Percentiles rank a stretch among this genome's conserved stretches.
Conservation (phyloP, 331 rosid genomes). For the Saraca asoca region DNA sequence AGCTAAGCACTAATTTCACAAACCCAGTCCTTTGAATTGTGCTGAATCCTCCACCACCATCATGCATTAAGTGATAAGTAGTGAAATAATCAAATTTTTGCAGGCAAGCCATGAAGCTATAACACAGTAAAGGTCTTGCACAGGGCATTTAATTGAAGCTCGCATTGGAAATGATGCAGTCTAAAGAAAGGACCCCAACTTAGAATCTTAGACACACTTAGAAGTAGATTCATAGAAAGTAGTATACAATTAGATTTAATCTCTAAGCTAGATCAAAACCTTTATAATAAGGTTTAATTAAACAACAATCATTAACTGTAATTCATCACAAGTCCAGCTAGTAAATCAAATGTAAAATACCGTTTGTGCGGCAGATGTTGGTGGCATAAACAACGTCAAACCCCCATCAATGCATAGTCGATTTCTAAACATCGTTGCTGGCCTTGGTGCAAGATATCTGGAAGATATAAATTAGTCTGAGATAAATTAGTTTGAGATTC, state of each 20-base stretch:
- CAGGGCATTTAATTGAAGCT: constrained; percentile 8
- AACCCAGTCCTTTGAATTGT: constrained; percentile 19
- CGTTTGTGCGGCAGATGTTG: constrained; percentile 86
- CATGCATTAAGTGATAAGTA: neutral
- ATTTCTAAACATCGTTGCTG: constrained; percentile 81
- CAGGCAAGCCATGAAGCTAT: constrained; percentile 7
- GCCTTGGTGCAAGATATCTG: constrained; percentile 95
- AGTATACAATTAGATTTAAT: neutral
- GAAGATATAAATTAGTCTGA: constrained; percentile 32
- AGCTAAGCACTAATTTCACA: neutral
- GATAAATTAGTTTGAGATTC: constrained; percentile 22
- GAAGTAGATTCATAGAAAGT: neutral
- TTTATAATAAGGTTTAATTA: constrained; percentile 7
- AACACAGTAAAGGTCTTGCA: neutral
- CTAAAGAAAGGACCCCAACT: constrained; percentile 1
- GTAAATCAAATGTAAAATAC: constrained; percentile 46
- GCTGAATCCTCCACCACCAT: neutral
- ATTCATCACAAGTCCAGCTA: neutral
- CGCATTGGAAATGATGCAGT: constrained; percentile 15
- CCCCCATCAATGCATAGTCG: constrained; percentile 96
- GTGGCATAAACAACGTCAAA: constrained; percentile 94
- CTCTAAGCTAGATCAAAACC: no score
- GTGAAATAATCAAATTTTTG: constrained; percentile 11
- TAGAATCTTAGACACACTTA: neutral
- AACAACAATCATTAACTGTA: constrained; percentile 7